These are phyloP conservation scores for Scenedesmus sp. DNA, from an alignment of 163 green algal species.

Conservation along the genomic window DNA sequence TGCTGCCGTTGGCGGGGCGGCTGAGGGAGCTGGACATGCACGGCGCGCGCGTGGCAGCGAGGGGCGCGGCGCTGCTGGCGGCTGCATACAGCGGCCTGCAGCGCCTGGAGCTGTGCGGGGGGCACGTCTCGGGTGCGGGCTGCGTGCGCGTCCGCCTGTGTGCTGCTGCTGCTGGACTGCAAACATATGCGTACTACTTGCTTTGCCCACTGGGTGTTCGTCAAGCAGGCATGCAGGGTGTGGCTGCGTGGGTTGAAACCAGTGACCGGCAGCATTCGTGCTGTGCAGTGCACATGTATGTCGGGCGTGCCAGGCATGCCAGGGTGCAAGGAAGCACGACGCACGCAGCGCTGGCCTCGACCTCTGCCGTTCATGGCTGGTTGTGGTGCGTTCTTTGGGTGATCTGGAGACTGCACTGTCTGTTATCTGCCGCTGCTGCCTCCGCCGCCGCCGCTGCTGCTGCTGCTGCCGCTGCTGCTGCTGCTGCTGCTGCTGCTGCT, in stretches of 20 bases:
- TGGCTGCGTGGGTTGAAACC: too few species aligned
- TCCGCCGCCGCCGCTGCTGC: neutral
- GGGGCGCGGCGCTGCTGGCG: slow-evolving; percentile 23
- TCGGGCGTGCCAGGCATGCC: too few species aligned
- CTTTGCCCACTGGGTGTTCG: too few species aligned
- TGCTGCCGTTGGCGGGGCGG: slow-evolving; percentile 5
- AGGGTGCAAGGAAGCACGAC: too few species aligned
- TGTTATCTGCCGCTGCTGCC: neutral
- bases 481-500: slow-evolving; percentile 14
- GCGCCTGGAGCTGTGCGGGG: slow-evolving; percentile 43
- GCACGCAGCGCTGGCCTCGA: too few species aligned
- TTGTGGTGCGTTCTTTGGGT: too few species aligned
- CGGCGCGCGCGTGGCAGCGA: neutral
- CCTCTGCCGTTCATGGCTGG: too few species aligned
- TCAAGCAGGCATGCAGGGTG: too few species aligned
- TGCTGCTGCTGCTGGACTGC: neutral
- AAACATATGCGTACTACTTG: too few species aligned
- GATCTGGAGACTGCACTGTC: neutral
- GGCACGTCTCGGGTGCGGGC: slow-evolving; percentile 22
- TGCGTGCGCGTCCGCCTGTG: neutral
- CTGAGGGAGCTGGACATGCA: slow-evolving; percentile 46
- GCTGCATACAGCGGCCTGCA: slow-evolving; percentile 15
- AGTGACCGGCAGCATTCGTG: too few species aligned
- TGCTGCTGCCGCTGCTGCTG: slow-evolving; percentile 6
- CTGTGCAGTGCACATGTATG: too few species aligned